Base-by-base conservation (phyloP, 1,284 basidiomycete species). In the Rhizoctonia solani region DNA sequence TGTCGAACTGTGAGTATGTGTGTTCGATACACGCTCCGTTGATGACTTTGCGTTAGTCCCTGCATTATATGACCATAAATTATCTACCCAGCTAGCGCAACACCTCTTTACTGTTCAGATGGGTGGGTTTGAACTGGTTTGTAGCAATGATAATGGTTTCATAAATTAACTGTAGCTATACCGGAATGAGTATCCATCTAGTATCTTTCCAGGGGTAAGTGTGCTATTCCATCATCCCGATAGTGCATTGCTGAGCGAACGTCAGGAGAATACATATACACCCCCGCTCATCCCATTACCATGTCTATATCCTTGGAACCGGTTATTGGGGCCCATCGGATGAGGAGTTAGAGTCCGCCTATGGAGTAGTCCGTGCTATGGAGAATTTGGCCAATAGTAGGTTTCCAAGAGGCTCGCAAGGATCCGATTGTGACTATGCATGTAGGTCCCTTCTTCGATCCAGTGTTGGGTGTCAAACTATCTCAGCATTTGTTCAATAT, bases 41-140 rank as follows among this genome's bases (percentile, higher is more conserved):
- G 11, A 34, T 34, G 4, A 34, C 32, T 4, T 4, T 34, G 32
- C 4, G 4, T 21, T 16, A 41, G 37, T 55, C 3, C 34, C 54
- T 2, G 54, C 4, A 16, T 5, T 50, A 0, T 50, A 50, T 23
- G 34, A 61, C n/a, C 19, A 19, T 16, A 37, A 49, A 8, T 21
- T 61, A 0, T 30, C 47, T n/a, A 61, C 50, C 46, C 9, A 50
- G 9, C 58, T 61, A 13, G 29, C 46, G 11, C 37, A 42, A 19
- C n/a, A 55, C 27, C n/a, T 55, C 8, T 55, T 55, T 14, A 23
- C 21, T 27, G 9, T 55, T 27, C 54, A 55, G 42, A 55, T 55
- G 54, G 25, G 54, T 55, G 19, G n/a, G 54, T 42, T 6, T 37
- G n/a, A n/a, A n/a, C n/a, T 11, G 32, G 11, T 11, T 34, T 11